Base-by-base conservation (phyloP, 2,329 filamentous ascomycete genomes). In the Sphaceloma murrayae region DNA sequence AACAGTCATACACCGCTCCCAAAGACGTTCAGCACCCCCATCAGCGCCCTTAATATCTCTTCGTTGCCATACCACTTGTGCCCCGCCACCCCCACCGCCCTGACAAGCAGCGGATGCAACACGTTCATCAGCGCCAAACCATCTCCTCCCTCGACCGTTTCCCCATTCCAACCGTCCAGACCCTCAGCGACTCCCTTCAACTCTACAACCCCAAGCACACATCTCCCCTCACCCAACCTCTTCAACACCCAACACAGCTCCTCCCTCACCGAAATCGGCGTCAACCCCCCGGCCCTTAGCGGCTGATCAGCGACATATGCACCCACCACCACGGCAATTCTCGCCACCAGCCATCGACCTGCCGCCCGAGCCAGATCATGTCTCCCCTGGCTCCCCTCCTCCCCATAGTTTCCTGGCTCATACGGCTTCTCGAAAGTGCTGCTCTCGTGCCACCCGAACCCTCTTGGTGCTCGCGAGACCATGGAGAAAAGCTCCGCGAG, bases 301-400 rank as follows among this genome's bases (percentile, higher is more conserved):
- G 89, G 88, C 58, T 95, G 89, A 60, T 98, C 91, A 3, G 87
- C 84, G 34, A 93, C 80, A 58, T 94, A 96, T 1, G 80, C 72
- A 46, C 85, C 80, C n/a, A 96, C 65, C 0, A 85, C 80, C 11
- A 94, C 68, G 0, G 84, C 86, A 9, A 83, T 78, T 2, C 91
- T 79, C 2, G 94, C 68, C 33, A 96, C 81, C 2, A 96, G 71
- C 55, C 85, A 89, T 0, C 86, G 86, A 0, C 85, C 81, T 0
- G 81, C 77, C 3, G 82, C 82, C 56, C 78, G 74, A 0, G 89
- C 83, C 11, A 96, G 76, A n/a, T 59, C 64, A 30, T 72, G 65
- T n/a, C 71, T 64, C 13, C 67, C 65, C 2, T 74, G 30, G 9
- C 47, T 47, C 10, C 27, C 40, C 18, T 47, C 38, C n/a, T 6